Base-by-base conservation (phyloP, 352 stramenopile species). In the Phytopythium litorale region DNA sequence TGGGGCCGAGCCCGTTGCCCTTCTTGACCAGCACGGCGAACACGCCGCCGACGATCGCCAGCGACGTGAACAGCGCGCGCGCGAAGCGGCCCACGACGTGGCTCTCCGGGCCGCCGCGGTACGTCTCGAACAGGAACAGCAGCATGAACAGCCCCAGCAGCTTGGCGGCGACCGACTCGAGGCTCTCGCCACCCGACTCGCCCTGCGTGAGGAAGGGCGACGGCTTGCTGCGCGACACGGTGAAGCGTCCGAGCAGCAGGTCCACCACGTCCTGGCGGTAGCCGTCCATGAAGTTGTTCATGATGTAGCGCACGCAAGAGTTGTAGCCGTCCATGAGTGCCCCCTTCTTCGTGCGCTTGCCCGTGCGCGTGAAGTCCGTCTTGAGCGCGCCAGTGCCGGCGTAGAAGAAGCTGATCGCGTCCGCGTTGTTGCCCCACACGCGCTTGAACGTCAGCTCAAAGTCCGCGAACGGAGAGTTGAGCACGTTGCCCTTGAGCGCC, bases 211-310 rank as follows among this genome's bases (percentile, higher is more conserved):
- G 59, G 61, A 91, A 84, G 42, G 79, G 73, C 40, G 81, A 86
- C 30, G 69, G 65, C 42, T 86, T 87, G 66, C 66, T 81, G 43
- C 78, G 75, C 46, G 66, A 81, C 16, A 80, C 68, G 0, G 68
- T 52, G 65, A 79, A 89, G 51, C 83, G 78, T 9, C 82, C 82
- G 13, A 97, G 74, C 45, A 98, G 64, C 37, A 99, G 71, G 54
- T 99, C 92, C 57, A 98, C 86, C 48, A 92, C 91, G 70, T 99
- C 96, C 76, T 99, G 95, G 43, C 84, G 88, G 65, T 96, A 78
- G 5, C 89, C 92, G 75, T 99, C 96, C 58, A 90, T 72, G 72
- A 99, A 98, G 66, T 98, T 98, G 76, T 98, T 98, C 6, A 96
- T 78, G 71, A 98, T 93, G 75, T 98, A 99, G 33, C 96, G 80